phyloP scores from a whole-genome alignment of 257 asterid genomes.

The Linderniella brevidens region DNA sequence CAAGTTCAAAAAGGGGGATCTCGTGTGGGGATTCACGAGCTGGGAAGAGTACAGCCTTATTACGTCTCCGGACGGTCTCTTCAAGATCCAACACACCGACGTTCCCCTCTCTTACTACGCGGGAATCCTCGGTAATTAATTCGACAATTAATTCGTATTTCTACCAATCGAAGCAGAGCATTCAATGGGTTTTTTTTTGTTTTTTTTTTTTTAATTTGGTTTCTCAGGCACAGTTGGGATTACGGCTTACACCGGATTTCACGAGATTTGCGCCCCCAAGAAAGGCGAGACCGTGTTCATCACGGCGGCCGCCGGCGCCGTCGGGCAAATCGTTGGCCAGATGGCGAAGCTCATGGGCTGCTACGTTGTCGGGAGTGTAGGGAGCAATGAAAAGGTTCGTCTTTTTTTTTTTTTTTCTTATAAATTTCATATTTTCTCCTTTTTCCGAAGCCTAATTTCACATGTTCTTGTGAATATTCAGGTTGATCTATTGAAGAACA shows the following conservation, averaged over 20 bases:
- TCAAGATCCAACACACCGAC: slow-evolving; percentile 20
- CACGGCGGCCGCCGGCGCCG: no score
- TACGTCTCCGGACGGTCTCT: slow-evolving; percentile 13
- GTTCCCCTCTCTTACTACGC: slow-evolving; percentile 19
- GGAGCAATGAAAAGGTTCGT: slow-evolving; percentile 1
- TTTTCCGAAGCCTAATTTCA: no score
- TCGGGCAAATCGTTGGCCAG: no score
- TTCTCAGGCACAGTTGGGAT: neutral
- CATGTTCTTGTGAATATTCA: neutral
- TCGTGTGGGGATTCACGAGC: slow-evolving; percentile 30
- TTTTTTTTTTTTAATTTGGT: no score
- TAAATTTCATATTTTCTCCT: no score
- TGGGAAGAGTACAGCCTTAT: slow-evolving; percentile 51
- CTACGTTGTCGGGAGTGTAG: neutral
- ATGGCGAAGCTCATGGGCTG: no score
- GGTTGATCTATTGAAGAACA: neutral
- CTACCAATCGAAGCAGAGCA: no score
- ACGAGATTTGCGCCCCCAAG: neutral
- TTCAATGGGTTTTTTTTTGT: no score
- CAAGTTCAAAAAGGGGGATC: slow-evolving; percentile 35
- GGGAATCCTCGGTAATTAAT: slow-evolving; percentile 17
- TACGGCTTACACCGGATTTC: neutral
- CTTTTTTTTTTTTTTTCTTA: neutral
- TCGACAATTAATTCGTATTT: no score
- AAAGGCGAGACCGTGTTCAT: neutral